A percentile compares a stretch with the other conserved stretches of the same genome.
phyloP scores from a whole-genome alignment of 208 protist species.

The Leishmania major region DNA sequence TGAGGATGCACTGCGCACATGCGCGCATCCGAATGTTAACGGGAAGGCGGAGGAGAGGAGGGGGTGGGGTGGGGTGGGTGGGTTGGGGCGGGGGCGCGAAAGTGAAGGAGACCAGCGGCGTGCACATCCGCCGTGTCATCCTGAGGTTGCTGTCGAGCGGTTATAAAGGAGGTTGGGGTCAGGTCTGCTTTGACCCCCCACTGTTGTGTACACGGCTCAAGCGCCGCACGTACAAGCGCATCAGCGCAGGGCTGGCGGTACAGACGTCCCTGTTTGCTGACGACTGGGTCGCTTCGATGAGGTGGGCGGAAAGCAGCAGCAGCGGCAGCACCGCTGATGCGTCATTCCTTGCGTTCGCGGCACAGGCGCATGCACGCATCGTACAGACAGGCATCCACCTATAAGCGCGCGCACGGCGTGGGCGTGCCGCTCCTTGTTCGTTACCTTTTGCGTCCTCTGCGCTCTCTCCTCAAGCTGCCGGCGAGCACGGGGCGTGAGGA shows the following conservation, averaged over 20 bases:
- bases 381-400: not conserved
- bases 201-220: no score
- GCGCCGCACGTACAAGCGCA: no score
- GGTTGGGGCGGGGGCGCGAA: no score
- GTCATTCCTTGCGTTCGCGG: not conserved
- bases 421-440: not conserved
- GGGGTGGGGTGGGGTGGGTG: not conserved
- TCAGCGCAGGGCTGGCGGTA: no score
- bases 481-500: not conserved
- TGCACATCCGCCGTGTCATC: not conserved
- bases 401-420: not conserved
- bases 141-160: not conserved
- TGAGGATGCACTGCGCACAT: constrained; percentile 1
- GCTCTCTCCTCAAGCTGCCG: not conserved
- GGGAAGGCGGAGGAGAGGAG: not conserved
- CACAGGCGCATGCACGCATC: not conserved
- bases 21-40: not conserved
- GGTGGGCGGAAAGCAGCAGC: not conserved
- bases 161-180: not conserved
- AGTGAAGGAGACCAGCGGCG: not conserved
- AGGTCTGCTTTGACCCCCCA: no score
- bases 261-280: no score
- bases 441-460: not conserved
- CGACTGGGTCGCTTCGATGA: not conserved
- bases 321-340: no score